Evolutionary conservation across 2,329 filamentous ascomycete genomes (phyloP).

Genomic region (Paraconiothyrium brasiliense): DNA sequence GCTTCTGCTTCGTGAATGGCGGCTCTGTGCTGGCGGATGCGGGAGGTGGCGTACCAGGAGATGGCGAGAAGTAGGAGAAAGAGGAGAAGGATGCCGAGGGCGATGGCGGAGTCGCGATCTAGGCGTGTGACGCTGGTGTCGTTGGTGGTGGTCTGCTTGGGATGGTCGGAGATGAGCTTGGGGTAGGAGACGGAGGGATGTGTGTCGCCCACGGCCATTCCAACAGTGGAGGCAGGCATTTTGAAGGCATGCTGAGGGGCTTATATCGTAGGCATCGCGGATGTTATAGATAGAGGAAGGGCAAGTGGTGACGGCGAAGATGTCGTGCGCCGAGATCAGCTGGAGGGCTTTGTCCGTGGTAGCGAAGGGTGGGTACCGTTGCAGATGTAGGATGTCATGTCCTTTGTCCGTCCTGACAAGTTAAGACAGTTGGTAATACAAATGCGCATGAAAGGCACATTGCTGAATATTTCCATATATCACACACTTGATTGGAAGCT

Average conservation of each 20-base stretch:
- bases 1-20: not conserved
- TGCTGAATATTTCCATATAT: constrained; percentile 10
- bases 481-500: constrained; percentile 17
- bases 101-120: constrained; percentile 25
- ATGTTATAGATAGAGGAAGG: not conserved
- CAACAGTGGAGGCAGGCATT: too few species aligned
- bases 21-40: not conserved
- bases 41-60: constrained; percentile 2
- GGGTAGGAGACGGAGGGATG: not conserved
- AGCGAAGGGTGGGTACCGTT: not conserved
- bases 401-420: not conserved
- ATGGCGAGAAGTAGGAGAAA: constrained; percentile 7
- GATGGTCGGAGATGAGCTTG: not conserved
- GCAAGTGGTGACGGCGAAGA: not conserved
- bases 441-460: not conserved
- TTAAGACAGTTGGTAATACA: not conserved
- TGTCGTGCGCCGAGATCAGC: not conserved
- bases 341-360: not conserved
- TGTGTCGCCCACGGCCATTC: too few species aligned
- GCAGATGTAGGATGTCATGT: not conserved
- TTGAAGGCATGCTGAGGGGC: too few species aligned
- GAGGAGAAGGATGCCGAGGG: constrained; percentile 18
- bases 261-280: not conserved
- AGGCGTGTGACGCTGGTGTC: constrained; percentile 8
- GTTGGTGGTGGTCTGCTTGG: not conserved